These are phyloP conservation scores for Talaromyces proteolyticus DNA, from an alignment of 495 filamentous ascomycete species.

Conservation along the genomic window DNA sequence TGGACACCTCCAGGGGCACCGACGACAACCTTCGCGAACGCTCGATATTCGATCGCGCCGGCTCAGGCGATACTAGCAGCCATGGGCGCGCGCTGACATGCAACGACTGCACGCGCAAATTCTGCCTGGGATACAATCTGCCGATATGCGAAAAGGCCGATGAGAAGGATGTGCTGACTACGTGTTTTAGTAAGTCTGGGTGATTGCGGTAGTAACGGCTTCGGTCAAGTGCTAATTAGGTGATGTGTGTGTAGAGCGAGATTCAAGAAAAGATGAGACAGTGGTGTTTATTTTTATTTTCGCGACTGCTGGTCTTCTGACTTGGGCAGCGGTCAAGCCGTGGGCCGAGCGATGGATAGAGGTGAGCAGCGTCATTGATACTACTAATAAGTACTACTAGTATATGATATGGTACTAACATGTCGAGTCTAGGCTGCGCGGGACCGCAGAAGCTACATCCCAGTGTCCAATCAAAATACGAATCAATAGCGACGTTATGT, in stretches of 20 bases:
- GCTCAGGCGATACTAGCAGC: not conserved
- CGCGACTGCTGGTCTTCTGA: slow-evolving; percentile 74
- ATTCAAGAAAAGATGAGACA: slow-evolving; percentile 81
- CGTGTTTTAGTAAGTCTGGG: slow-evolving; percentile 69
- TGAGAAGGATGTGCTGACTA: slow-evolving; percentile 81
- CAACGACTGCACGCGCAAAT: slow-evolving; percentile 84
- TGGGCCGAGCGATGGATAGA: slow-evolving; percentile 56
- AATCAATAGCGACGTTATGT: not conserved
- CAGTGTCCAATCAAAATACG: slow-evolving; percentile 22
- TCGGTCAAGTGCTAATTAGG: slow-evolving; percentile 4
- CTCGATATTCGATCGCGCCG: not conserved
- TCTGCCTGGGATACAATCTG: slow-evolving; percentile 78
- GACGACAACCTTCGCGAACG: slow-evolving; percentile 7
- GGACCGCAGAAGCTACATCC: slow-evolving; percentile 39
- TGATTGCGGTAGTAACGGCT: not conserved
- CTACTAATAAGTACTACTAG: not conserved
- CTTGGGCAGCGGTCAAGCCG: slow-evolving; percentile 68
- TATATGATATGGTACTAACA: not conserved
- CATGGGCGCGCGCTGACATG: slow-evolving; percentile 49
- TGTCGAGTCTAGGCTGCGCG: slow-evolving; percentile 26
- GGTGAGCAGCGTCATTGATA: slow-evolving; percentile 22
- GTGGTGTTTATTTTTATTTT: slow-evolving; percentile 92
- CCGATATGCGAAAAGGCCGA: slow-evolving; percentile 82
- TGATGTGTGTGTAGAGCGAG: slow-evolving; percentile 52
- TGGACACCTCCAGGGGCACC: slow-evolving; percentile 36